These are phyloP conservation scores for Hypericum androsaemum DNA, from an alignment of 345 rosid species.

Conservation along the genomic window DNA sequence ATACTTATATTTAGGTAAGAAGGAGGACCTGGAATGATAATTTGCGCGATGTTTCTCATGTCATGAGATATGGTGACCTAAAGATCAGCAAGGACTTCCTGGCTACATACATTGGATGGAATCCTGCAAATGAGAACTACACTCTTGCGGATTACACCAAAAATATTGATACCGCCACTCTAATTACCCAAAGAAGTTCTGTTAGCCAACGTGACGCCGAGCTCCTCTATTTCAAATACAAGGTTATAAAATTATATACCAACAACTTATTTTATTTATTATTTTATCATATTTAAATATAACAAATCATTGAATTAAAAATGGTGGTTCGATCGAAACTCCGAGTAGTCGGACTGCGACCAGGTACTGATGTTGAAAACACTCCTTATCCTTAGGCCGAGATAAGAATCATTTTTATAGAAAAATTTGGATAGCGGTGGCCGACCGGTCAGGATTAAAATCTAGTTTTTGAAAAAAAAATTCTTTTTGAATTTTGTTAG, in stretches of 20 bases:
- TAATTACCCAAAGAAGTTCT: background rate
- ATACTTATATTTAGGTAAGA: conserved; percentile 15
- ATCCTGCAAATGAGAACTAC: conserved; percentile 15
- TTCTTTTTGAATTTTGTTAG: too few species aligned
- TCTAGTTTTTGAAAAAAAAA: too few species aligned
- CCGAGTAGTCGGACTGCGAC: too few species aligned
- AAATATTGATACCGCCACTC: conserved; percentile 4
- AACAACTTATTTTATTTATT: too few species aligned
- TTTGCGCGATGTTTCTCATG: conserved; percentile 31
- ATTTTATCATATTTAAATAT: too few species aligned
- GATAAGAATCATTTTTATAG: too few species aligned
- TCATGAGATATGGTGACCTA: conserved; percentile 40
- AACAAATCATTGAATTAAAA: too few species aligned
- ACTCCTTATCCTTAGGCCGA: too few species aligned
- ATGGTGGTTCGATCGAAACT: too few species aligned
- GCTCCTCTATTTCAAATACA: conserved; percentile 29
- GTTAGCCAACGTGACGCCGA: conserved; percentile 32
- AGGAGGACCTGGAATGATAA: conserved; percentile 37
- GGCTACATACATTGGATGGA: conserved; percentile 33
- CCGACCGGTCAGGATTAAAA: too few species aligned
- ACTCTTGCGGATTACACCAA: background rate
- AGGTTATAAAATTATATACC: conserved; percentile 12
- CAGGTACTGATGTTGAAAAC: too few species aligned
- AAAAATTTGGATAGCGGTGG: too few species aligned
- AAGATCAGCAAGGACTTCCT: conserved; percentile 21